Percentiles rank a stretch among this genome's conserved stretches.
Conservation (phyloP, 2,329 filamentous ascomycete species). For the Cladosporium sp. region DNA sequence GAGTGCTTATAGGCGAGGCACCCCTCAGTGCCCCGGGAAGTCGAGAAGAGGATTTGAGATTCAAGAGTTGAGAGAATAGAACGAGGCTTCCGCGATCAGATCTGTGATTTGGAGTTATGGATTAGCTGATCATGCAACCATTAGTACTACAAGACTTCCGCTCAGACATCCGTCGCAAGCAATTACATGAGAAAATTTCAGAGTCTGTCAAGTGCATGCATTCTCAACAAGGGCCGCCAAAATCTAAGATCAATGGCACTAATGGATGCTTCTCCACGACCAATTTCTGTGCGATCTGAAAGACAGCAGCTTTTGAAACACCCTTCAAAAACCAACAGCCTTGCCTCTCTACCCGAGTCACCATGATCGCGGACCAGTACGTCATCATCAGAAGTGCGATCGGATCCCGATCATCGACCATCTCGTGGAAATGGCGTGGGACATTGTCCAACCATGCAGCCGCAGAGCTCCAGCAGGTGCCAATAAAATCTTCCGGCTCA, state of each 20-base stretch:
- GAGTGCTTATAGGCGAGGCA: conserved; percentile 24
- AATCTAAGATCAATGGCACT: neutral
- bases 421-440: neutral
- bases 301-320: neutral
- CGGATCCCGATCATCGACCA: neutral
- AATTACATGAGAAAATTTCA: too few species aligned
- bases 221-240: neutral
- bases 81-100: neutral
- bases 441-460: neutral
- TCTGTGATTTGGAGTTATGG: neutral
- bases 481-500: neutral
- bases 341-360: neutral
- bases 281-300: neutral
- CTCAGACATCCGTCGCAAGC: too few species aligned
- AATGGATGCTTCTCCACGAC: neutral
- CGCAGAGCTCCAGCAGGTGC: neutral
- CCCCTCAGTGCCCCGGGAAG: neutral
- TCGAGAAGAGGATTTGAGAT: neutral
- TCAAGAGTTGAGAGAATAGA: too few species aligned
- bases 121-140: neutral
- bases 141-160: too few species aligned
- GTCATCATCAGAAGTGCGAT: neutral
- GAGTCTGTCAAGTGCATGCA: neutral
- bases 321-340: neutral
- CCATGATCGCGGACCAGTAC: neutral